Evolutionary conservation across 1,139 yeast genomes (phyloP).

Genomic region (Taphrina betulina): DNA sequence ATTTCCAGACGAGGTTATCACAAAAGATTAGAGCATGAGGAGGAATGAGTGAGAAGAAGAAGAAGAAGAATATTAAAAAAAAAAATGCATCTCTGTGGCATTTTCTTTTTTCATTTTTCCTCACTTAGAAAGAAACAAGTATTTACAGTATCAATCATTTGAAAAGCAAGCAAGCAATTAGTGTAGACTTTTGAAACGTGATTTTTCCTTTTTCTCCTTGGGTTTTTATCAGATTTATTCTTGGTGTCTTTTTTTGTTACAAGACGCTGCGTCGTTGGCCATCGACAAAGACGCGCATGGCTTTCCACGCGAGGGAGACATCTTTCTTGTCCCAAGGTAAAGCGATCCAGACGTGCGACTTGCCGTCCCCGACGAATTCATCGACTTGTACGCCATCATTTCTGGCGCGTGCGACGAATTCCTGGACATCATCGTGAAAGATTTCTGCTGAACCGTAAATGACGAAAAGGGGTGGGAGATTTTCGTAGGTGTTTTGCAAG

Average conservation of each 20-base stretch:
- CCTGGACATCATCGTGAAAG: slow-evolving; percentile 3
- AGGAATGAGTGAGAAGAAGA: too few species aligned
- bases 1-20: slow-evolving; percentile 20
- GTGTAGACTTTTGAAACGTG: too few species aligned
- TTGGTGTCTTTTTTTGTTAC: too few species aligned
- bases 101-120: too few species aligned
- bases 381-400: slow-evolving; percentile 11
- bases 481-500: slow-evolving; percentile 4
- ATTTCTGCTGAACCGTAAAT: slow-evolving; percentile 14
- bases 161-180: too few species aligned
- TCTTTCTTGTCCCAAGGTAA: slow-evolving; percentile 4
- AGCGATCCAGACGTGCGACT: slow-evolving; percentile 22
- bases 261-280: too few species aligned
- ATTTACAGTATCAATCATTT: too few species aligned
- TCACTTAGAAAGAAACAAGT: too few species aligned
- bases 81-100: too few species aligned
- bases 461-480: slow-evolving; percentile 10
- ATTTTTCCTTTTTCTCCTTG: too few species aligned
- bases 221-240: too few species aligned
- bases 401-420: slow-evolving; percentile 3
- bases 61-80: too few species aligned
- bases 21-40: slow-evolving; percentile 26
- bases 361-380: slow-evolving; percentile 10
- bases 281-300: slow-evolving; percentile 3
- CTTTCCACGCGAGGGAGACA: slow-evolving; percentile 7